Evolutionary conservation across 192 early-diverging fungal genomes (phyloP).

Genomic region (Dissophora ornata): DNA sequence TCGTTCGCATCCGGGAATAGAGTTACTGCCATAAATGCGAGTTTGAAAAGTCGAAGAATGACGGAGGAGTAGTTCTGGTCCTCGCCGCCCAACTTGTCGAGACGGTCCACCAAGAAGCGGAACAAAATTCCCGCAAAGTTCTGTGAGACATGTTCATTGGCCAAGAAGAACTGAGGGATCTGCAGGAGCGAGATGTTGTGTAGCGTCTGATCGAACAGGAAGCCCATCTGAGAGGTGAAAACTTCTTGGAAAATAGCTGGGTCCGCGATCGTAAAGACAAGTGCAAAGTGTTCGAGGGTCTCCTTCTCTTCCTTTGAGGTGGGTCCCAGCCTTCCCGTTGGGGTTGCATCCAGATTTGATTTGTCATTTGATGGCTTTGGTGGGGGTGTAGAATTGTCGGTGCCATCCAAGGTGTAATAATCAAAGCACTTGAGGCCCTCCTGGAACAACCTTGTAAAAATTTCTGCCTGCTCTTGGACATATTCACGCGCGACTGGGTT

Average conservation of each 20-base stretch:
- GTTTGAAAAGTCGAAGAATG: constrained; percentile 92
- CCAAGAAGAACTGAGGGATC: constrained; percentile 90
- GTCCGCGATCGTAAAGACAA: constrained; percentile 85
- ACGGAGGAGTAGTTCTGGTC: constrained; percentile 72
- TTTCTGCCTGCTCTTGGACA: constrained; percentile 75
- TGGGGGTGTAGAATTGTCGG: constrained; percentile 53
- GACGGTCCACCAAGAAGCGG: constrained; percentile 79
- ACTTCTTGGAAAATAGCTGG: constrained; percentile 95
- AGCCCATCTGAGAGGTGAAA: constrained; percentile 89
- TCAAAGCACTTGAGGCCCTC: constrained; percentile 88
- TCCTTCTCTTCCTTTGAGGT: constrained; percentile 91
- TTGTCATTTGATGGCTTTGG: constrained; percentile 25
- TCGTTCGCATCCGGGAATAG: constrained; percentile 94
- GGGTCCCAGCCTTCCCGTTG: constrained; percentile 64
- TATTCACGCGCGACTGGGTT: constrained; percentile 72
- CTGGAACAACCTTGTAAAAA: constrained; percentile 77
- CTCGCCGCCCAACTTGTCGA: constrained; percentile 79
- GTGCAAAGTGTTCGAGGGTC: constrained; percentile 88
- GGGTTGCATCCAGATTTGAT: constrained; percentile 37
- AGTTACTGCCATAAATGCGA: constrained; percentile 93
- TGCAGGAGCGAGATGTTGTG: constrained; percentile 80
- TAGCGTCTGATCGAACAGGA: constrained; percentile 86
- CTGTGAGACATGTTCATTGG: constrained; percentile 78
- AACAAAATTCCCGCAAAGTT: constrained; percentile 84
- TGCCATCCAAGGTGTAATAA: constrained; percentile 78